phyloP scores from a whole-genome alignment of 768 basidiomycete species.

The Mycena galopus region DNA sequence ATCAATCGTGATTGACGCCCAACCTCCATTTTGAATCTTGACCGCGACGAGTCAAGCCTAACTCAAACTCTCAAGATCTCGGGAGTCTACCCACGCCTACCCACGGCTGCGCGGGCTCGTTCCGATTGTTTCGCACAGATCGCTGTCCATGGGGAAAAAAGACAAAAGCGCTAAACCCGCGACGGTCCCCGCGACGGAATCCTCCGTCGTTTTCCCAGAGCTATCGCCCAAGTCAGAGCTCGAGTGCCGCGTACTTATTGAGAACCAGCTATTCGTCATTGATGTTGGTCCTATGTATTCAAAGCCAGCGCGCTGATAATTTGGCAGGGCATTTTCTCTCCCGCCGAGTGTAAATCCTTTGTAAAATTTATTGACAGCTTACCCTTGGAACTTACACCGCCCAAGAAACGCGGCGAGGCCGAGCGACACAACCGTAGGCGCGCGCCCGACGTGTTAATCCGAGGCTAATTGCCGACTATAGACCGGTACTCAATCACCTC shows the following conservation, averaged over 20 bases:
- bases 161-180: conserved; percentile 5
- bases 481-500: conserved; percentile 76
- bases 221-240: conserved; percentile 60
- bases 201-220: conserved; percentile 54
- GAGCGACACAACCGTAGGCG: conserved; percentile 74
- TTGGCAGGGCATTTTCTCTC: conserved; percentile 65
- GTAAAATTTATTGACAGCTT: conserved; percentile 70
- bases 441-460: neutral
- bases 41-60: neutral
- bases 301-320: neutral
- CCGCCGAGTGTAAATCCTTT: conserved; percentile 72
- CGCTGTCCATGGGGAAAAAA: conserved; percentile 17
- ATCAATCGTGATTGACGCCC: neutral
- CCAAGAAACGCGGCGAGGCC: conserved; percentile 81
- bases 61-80: neutral
- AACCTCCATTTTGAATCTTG: neutral
- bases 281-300: conserved; percentile 55
- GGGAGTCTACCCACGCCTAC: neutral
- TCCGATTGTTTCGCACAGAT: neutral
- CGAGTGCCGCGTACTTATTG: conserved; percentile 61
- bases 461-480: conserved; percentile 39
- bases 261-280: conserved; percentile 75
- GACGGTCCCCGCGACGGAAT: neutral
- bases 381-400: conserved; percentile 75
- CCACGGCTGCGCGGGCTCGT: neutral